Percentiles rank a stretch among this genome's conserved stretches.
Conservation (phyloP, 2,329 filamentous ascomycete species). For the Furcasterigmium furcatum region DNA sequence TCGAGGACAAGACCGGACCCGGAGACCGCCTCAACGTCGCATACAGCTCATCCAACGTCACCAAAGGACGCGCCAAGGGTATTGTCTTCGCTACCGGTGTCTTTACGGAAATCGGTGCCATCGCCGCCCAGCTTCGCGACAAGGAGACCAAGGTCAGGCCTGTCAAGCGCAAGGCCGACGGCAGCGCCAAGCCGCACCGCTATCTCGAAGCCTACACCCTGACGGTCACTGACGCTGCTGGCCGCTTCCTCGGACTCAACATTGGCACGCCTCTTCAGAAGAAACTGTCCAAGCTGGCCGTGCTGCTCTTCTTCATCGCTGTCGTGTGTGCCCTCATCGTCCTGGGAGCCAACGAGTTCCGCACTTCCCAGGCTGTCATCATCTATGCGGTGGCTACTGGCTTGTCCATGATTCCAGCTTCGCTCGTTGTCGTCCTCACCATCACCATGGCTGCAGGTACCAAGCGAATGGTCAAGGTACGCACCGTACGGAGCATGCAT, state of each 20-base stretch:
- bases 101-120: slow-evolving; percentile 60
- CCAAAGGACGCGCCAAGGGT: slow-evolving; percentile 57
- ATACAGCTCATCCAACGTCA: slow-evolving; percentile 60
- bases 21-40: slow-evolving; percentile 61
- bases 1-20: slow-evolving; percentile 47
- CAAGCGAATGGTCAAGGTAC: slow-evolving; percentile 29
- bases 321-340: slow-evolving; percentile 65
- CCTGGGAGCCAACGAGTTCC: slow-evolving; percentile 54
- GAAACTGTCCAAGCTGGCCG: slow-evolving; percentile 61
- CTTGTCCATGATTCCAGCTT: slow-evolving; percentile 60
- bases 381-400: slow-evolving; percentile 61
- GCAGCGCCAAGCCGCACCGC: slow-evolving; percentile 43
- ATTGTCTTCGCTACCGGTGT: slow-evolving; percentile 58
- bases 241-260: slow-evolving; percentile 60
- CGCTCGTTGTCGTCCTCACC: slow-evolving; percentile 62
- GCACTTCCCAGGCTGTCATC: slow-evolving; percentile 50
- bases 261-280: slow-evolving; percentile 66
- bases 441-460: slow-evolving; percentile 65
- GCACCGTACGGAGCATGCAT: no score
- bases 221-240: slow-evolving; percentile 51
- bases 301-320: slow-evolving; percentile 60
- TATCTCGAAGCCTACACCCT: slow-evolving; percentile 32
- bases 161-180: slow-evolving; percentile 38
- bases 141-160: slow-evolving; percentile 41
- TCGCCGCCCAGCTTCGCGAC: slow-evolving; percentile 57